phyloP scores from a whole-genome alignment of 192 early-diverging fungal genomes.

The Funneliformis mosseae region DNA sequence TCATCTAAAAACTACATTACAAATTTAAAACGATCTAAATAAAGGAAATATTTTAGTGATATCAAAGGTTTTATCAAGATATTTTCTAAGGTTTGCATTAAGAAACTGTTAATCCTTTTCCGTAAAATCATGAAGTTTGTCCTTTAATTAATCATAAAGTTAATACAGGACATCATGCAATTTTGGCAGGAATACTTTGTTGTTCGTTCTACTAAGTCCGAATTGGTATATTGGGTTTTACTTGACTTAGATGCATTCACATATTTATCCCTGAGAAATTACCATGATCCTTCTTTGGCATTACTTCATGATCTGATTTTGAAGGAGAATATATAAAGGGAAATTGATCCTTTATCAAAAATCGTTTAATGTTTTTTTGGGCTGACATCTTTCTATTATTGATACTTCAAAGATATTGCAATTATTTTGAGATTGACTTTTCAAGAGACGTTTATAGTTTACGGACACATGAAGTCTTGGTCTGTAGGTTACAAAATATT shows the following conservation, averaged over 20 bases:
- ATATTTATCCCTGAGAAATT: not conserved
- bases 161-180: not conserved
- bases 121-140: not conserved
- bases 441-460: no score
- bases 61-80: not conserved
- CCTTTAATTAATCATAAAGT: not conserved
- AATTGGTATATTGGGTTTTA: not conserved
- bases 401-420: no score
- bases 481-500: no score
- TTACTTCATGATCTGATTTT: no score
- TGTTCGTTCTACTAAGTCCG: not conserved
- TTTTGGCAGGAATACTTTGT: not conserved
- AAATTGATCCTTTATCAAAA: no score
- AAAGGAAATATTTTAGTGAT: slow-evolving; percentile 16
- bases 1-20: slow-evolving; percentile 11
- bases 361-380: no score
- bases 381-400: no score
- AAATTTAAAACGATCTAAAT: not conserved
- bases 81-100: not conserved
- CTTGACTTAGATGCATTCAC: slow-evolving; percentile 2
- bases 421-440: no score
- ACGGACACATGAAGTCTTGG: no score
- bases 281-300: no score
- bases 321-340: no score
- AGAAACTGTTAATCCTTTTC: not conserved